Conservation (phyloP, 2,329 filamentous ascomycete genomes). For the Piedraia hortae region DNA sequence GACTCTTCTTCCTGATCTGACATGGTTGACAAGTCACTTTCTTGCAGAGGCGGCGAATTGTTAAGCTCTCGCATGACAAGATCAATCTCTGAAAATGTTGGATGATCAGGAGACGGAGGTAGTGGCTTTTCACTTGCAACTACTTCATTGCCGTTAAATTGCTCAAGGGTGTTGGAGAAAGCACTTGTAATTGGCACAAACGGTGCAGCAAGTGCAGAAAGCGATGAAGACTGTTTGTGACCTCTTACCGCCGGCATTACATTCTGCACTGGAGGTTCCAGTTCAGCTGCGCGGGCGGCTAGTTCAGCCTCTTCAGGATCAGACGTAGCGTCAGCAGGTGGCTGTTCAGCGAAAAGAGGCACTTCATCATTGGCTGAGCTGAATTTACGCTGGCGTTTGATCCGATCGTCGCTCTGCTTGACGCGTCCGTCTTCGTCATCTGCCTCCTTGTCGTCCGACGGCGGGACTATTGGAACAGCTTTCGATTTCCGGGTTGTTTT, state of each 20-base stretch:
- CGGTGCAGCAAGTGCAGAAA: constrained; percentile 43
- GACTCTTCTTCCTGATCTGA: constrained; percentile 1
- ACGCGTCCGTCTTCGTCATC: constrained; percentile 30
- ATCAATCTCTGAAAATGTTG: constrained; percentile 62
- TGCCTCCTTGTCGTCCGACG: constrained; percentile 5
- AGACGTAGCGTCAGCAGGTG: constrained; percentile 1
- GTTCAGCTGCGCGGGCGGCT: neutral
- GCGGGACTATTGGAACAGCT: constrained; percentile 48
- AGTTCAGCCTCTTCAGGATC: constrained; percentile 1
- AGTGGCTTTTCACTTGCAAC: neutral
- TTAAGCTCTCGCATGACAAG: constrained; percentile 73
- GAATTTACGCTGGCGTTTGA: constrained; percentile 46
- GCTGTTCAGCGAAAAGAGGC: constrained; percentile 36
- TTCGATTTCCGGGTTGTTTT: constrained; percentile 49
- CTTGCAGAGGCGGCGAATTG: no score
- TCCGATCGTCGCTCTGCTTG: constrained; percentile 35
- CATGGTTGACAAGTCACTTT: constrained; percentile 23
- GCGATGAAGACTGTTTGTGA: constrained; percentile 16
- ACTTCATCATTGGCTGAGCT: constrained; percentile 44
- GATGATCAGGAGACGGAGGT: constrained; percentile 8
- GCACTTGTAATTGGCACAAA: constrained; percentile 22
- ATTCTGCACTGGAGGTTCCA: constrained; percentile 1
- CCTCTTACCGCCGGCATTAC: neutral
- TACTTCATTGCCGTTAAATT: constrained; percentile 12
- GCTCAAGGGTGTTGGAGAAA: constrained; percentile 5